phyloP scores from a whole-genome alignment of 2,329 filamentous ascomycete species.

The Endothia cerciana region DNA sequence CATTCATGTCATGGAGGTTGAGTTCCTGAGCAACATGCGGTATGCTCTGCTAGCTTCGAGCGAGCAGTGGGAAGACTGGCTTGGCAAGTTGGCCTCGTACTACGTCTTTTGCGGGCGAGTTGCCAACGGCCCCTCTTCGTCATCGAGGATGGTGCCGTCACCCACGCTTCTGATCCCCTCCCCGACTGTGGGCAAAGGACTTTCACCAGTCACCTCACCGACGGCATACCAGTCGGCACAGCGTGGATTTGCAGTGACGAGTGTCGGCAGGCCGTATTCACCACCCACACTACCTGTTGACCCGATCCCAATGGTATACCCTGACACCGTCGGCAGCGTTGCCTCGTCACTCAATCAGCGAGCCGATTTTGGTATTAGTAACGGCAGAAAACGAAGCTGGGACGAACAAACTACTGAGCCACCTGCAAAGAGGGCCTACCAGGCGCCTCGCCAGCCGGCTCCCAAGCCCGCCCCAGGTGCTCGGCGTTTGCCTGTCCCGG shows the following conservation, averaged over 20 bases:
- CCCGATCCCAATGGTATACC: constrained; percentile 37
- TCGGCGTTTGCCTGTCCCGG: constrained; percentile 68
- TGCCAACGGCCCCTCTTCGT: constrained; percentile 42
- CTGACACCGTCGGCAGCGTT: constrained; percentile 15
- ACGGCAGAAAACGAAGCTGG: constrained; percentile 54
- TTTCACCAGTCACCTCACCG: constrained; percentile 56
- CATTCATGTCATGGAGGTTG: constrained; percentile 99
- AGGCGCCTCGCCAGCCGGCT: constrained; percentile 36
- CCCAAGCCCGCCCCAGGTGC: constrained; percentile 36
- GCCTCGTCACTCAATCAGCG: constrained; percentile 54
- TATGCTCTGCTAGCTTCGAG: constrained; percentile 89
- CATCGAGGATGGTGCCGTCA: constrained; percentile 51
- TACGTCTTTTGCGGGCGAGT: constrained; percentile 80
- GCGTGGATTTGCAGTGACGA: constrained; percentile 31
- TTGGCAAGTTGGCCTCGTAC: constrained; percentile 80
- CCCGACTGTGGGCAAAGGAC: constrained; percentile 41
- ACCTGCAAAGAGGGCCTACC: constrained; percentile 55
- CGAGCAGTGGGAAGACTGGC: constrained; percentile 86
- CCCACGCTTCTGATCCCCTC: constrained; percentile 47
- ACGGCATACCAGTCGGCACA: constrained; percentile 46
- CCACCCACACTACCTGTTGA: constrained; percentile 38
- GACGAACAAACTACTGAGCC: constrained; percentile 57
- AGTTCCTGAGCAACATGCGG: constrained; percentile 97
- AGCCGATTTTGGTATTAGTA: constrained; percentile 39
- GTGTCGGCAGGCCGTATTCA: constrained; percentile 39